Conservation (phyloP, 345 rosid genomes). For the Bruguiera gymnorhiza region DNA sequence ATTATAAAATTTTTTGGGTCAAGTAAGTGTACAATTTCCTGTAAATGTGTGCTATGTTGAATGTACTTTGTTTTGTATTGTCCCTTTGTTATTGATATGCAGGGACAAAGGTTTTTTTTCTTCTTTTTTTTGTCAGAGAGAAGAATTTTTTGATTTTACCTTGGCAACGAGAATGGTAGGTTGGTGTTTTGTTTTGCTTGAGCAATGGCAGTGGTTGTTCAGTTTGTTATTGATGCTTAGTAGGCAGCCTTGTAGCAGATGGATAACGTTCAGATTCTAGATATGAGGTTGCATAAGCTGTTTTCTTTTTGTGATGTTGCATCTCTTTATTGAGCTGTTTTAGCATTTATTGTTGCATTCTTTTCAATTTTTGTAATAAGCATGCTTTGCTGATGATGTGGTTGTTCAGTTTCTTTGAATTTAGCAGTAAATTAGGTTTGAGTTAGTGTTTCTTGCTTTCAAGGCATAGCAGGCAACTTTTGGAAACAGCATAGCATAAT, state of each 20-base stretch:
- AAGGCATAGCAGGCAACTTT: neutral
- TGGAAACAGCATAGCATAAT: neutral
- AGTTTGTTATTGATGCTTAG: constrained; percentile 9
- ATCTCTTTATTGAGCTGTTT: neutral
- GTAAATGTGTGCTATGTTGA: constrained; percentile 12
- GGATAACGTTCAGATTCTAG: constrained; percentile 7
- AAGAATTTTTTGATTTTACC: too few relatives aligned
- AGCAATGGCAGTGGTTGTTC: neutral
- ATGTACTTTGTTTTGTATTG: constrained; percentile 17
- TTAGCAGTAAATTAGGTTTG: neutral
- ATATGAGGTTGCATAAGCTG: constrained; percentile 17
- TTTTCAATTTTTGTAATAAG: neutral
- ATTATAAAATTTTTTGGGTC: constrained; percentile 32
- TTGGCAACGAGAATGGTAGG: neutral
- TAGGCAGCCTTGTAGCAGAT: neutral
- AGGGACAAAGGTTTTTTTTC: neutral
- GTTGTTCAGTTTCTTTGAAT: neutral
- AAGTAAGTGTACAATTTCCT: constrained; percentile 39
- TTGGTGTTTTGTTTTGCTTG: neutral
- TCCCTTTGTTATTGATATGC: constrained; percentile 11
- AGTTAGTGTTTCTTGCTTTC: neutral
- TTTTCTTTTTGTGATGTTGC: constrained; percentile 5
- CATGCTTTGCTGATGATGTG: neutral
- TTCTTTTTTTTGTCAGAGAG: neutral
- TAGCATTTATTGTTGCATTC: neutral